Conservation (phyloP, 2,329 filamentous ascomycete species). For the Apiospora aurea region DNA sequence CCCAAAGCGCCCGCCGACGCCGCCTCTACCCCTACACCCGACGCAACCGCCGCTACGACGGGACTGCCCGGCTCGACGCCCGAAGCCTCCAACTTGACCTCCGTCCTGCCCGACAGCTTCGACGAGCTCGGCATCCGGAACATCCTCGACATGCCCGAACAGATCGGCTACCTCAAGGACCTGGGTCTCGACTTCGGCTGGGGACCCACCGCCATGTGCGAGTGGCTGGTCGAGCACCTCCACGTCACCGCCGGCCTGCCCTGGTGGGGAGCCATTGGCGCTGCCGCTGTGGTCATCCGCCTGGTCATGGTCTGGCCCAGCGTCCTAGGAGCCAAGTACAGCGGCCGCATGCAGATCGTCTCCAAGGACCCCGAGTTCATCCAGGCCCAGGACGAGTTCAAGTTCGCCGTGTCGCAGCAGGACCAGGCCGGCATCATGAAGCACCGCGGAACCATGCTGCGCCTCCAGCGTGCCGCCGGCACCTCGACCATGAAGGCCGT, state of each 20-base stretch:
- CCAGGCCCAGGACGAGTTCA: slow-evolving; percentile 58
- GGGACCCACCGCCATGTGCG: slow-evolving; percentile 76
- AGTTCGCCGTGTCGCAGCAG: slow-evolving; percentile 45
- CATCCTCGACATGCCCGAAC: slow-evolving; percentile 70
- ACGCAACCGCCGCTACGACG: slow-evolving; percentile 40
- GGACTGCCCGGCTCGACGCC: slow-evolving; percentile 24
- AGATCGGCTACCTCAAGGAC: slow-evolving; percentile 78
- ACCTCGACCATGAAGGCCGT: slow-evolving; percentile 59
- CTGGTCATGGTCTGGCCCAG: slow-evolving; percentile 70
- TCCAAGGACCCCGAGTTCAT: slow-evolving; percentile 61
- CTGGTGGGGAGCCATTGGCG: slow-evolving; percentile 81
- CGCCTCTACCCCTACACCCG: slow-evolving; percentile 32
- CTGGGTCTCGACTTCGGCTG: slow-evolving; percentile 89
- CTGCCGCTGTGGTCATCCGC: slow-evolving; percentile 71
- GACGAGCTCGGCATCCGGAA: slow-evolving; percentile 46
- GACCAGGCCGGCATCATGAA: slow-evolving; percentile 57
- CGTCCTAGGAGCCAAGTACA: slow-evolving; percentile 65
- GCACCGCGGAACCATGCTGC: slow-evolving; percentile 53
- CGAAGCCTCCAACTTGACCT: slow-evolving; percentile 29
- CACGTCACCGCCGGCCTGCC: slow-evolving; percentile 79
- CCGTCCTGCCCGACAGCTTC: slow-evolving; percentile 43
- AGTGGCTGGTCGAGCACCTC: slow-evolving; percentile 82
- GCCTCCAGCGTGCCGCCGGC: slow-evolving; percentile 62
- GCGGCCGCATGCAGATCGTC: slow-evolving; percentile 68
- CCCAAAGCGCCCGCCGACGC: neutral